Evolutionary conservation across 2,329 filamentous ascomycete genomes (phyloP), one percentile per base, ranked within the genome.

Genomic region (Claviceps quebecensis): DNA sequence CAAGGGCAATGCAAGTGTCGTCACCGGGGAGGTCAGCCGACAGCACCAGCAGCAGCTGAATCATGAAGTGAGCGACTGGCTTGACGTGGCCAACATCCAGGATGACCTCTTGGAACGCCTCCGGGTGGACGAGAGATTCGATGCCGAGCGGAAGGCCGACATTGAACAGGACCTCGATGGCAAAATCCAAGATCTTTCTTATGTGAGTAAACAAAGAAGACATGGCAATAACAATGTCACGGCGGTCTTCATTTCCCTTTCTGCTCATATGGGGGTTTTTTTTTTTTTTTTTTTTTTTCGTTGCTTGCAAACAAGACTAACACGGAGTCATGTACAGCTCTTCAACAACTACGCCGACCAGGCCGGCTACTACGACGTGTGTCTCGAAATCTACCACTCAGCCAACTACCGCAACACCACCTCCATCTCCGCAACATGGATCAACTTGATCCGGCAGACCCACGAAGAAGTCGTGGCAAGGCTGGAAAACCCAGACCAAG

Each of bases 21-120:
- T 84, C 55, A 87, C 86, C 17, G 78, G 80, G 5, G 86, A 87
- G 26, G 76, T 94, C 56, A 81, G 83, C 57, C 78, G 87, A 48
- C 86, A 91, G 61, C 80, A 84, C 54, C 86, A 93, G 64, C 93
- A 96, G 65, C 77, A 89, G 54, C 74, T 97, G 29, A 79, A 91
- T 52, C 87, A 95, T 59, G 83, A 88, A 55, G 86, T 96, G 23
- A 83, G 83, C 2, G 89, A 93, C 58, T 74, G 94, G 45, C 80
- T 98, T 9, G 93, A 98, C 60, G 81, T 97, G 48, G 91, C 90
- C 14, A 91, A 93, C 61, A 93, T 98, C 50, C 93, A 98, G 65
- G 87, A 95, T 62, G 93, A 98, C 60, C 69, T 97, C 43, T 67
- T 97, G 23, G 84, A 89, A 63, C 78, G 87, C 45, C 71, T 98